phyloP scores from a whole-genome alignment of 2,329 filamentous ascomycete species.

The Sordariomycetes sp. region DNA sequence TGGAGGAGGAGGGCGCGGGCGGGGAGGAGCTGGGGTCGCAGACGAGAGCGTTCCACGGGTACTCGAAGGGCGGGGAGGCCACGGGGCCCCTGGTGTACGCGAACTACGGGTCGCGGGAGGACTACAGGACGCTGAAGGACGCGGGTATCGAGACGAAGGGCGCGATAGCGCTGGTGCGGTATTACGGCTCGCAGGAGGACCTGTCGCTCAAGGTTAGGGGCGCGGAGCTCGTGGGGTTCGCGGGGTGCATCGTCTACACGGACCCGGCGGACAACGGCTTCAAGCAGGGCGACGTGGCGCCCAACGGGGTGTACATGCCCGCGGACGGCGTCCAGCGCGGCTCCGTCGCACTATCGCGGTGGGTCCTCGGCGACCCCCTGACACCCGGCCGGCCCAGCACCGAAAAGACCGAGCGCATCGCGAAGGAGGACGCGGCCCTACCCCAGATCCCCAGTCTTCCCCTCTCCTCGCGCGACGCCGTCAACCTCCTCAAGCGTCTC shows the following conservation, averaged over 20 bases:
- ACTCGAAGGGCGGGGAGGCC: slow-evolving; percentile 79
- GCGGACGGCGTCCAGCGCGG: slow-evolving; percentile 74
- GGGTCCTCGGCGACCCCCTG: slow-evolving; percentile 82
- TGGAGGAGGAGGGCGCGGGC: slow-evolving; percentile 70
- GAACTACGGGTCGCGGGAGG: slow-evolving; percentile 78
- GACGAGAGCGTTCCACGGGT: slow-evolving; percentile 75
- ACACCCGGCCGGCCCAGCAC: slow-evolving; percentile 78
- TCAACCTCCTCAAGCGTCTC: slow-evolving; percentile 64
- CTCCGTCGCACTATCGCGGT: slow-evolving; percentile 68
- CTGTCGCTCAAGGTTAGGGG: slow-evolving; percentile 77
- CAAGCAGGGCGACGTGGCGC: slow-evolving; percentile 58
- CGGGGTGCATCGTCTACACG: slow-evolving; percentile 83
- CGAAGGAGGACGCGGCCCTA: slow-evolving; percentile 59
- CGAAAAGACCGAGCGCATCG: slow-evolving; percentile 52
- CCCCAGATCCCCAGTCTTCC: slow-evolving; percentile 83
- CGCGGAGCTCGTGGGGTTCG: slow-evolving; percentile 76
- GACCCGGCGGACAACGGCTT: slow-evolving; percentile 83
- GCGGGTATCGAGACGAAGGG: slow-evolving; percentile 65
- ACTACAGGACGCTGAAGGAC: slow-evolving; percentile 65
- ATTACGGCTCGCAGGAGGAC: slow-evolving; percentile 65
- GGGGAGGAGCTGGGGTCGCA: slow-evolving; percentile 53
- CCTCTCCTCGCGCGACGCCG: slow-evolving; percentile 80
- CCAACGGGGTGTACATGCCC: slow-evolving; percentile 71
- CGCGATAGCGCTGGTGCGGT: slow-evolving; percentile 74
- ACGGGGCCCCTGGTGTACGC: slow-evolving; percentile 82